These are phyloP conservation scores for Lentinula edodes DNA, from an alignment of 768 basidiomycete genomes.

Conservation along the genomic window DNA sequence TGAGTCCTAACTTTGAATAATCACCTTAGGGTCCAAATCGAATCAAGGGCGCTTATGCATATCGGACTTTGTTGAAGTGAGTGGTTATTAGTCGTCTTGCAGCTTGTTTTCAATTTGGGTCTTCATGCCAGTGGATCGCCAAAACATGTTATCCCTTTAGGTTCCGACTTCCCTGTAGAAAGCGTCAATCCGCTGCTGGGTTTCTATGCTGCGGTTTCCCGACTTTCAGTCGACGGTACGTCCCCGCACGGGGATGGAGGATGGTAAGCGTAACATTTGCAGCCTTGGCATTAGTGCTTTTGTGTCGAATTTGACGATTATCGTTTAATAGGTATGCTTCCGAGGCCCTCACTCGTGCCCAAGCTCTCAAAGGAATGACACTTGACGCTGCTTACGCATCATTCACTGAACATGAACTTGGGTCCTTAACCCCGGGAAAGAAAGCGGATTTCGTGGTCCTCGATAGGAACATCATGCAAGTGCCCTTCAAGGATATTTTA, in stretches of 20 bases:
- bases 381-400: constrained; percentile 85
- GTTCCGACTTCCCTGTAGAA: constrained; percentile 94
- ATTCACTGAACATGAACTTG: constrained; percentile 65
- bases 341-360: constrained; percentile 69
- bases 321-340: constrained; percentile 61
- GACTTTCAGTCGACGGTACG: constrained; percentile 58
- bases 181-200: constrained; percentile 83
- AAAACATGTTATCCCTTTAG: constrained; percentile 63
- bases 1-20: not conserved
- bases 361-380: constrained; percentile 90
- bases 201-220: constrained; percentile 84
- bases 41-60: constrained; percentile 87
- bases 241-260: constrained; percentile 82
- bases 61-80: constrained; percentile 69
- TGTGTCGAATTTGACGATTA: not conserved
- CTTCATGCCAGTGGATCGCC: constrained; percentile 37
- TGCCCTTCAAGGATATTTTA: constrained; percentile 57
- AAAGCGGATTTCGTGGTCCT: constrained; percentile 86
- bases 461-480: constrained; percentile 72
- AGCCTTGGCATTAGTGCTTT: not conserved
- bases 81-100: constrained; percentile 13
- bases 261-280: constrained; percentile 49
- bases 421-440: constrained; percentile 72
- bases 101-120: not conserved
- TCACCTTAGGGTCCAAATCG: constrained; percentile 65